These are phyloP conservation scores for Trypanosoma vivax DNA, from an alignment of 208 protist species.

Conservation along the genomic window DNA sequence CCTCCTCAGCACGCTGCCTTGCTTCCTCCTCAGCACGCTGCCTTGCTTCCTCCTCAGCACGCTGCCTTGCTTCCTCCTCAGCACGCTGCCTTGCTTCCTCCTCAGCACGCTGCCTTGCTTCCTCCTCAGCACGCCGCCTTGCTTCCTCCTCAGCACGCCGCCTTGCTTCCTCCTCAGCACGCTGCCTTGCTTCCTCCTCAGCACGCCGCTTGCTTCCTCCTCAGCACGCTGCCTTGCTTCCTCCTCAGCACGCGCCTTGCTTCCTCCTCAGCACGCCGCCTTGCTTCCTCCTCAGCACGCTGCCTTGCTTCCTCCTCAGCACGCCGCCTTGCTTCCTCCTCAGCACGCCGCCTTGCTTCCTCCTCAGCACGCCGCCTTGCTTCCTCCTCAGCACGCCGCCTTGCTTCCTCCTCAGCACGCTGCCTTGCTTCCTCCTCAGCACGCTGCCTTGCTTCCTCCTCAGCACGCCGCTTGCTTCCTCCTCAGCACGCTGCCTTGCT, in stretches of 20 bases:
- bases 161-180: no score
- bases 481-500: neutral
- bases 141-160: no score
- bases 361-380: neutral
- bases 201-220: no score
- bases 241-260: neutral
- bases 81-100: no score
- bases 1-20: conserved; percentile 5
- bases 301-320: neutral
- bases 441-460: neutral
- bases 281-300: neutral
- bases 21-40: no score
- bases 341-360: neutral
- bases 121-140: no score
- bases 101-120: no score
- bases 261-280: neutral
- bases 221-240: no score
- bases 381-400: neutral
- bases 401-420: neutral
- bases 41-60: no score
- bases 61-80: no score
- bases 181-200: no score
- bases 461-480: neutral
- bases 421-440: neutral
- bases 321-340: neutral